Percentiles rank a stretch among this genome's conserved stretches.
phyloP scores from a whole-genome alignment of 257 asterid species.

The Lycium ferocissimum region DNA sequence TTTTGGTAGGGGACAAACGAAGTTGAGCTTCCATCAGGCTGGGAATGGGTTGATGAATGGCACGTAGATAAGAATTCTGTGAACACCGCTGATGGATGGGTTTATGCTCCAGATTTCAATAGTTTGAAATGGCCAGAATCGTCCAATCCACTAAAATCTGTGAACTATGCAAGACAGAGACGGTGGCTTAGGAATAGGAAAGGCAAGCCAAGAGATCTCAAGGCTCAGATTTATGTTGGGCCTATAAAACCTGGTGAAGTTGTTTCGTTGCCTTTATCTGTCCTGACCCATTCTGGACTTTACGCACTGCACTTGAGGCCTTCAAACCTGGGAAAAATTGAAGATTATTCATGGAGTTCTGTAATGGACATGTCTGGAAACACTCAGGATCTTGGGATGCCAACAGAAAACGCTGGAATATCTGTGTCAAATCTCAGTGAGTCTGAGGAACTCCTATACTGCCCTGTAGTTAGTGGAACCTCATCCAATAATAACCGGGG shows the following conservation, averaged over 20 bases:
- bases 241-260: constrained; percentile 79
- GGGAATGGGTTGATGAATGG: constrained; percentile 95
- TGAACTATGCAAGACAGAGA: constrained; percentile 77
- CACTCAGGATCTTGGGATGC: constrained; percentile 53
- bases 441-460: constrained; percentile 71
- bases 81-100: constrained; percentile 88
- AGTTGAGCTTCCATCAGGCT: constrained; percentile 74
- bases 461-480: constrained; percentile 70
- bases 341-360: constrained; percentile 81
- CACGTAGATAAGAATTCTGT: constrained; percentile 69
- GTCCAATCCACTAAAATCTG: constrained; percentile 54
- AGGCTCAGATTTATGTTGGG: constrained; percentile 62
- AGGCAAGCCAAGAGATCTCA: constrained; percentile 44
- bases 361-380: constrained; percentile 57
- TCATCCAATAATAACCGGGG: constrained; percentile 68
- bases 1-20: constrained; percentile 62
- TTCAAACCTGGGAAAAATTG: constrained; percentile 49
- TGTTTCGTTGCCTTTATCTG: constrained; percentile 78
- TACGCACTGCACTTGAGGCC: constrained; percentile 78
- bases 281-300: constrained; percentile 56
- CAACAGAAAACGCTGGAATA: constrained; percentile 59
- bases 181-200: constrained; percentile 86
- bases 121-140: constrained; percentile 91
- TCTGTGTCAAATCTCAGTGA: constrained; percentile 69
- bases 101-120: constrained; percentile 77